A percentile compares a stretch with the other conserved stretches of the same genome.
Conservation (phyloP, 169 alveolate genomes). For the Plasmodium adleri region DNA sequence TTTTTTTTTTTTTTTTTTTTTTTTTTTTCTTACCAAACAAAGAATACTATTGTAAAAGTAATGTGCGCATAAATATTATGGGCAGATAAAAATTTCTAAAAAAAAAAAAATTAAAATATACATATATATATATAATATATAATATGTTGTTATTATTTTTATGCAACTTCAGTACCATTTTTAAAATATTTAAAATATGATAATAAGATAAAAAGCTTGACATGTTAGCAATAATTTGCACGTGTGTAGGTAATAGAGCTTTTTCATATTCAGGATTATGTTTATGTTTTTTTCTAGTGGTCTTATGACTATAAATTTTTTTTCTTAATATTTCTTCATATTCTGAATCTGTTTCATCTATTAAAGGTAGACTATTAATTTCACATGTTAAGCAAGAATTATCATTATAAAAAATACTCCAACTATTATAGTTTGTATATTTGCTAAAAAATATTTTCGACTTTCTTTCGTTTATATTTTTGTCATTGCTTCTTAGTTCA, state of each 20-base stretch:
- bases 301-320: background rate
- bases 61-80: conserved; percentile 37
- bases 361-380: background rate
- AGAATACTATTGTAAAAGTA: conserved; percentile 54
- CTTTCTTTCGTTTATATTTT: background rate
- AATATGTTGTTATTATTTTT: background rate
- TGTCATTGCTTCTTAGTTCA: background rate
- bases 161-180: conserved; percentile 19
- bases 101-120: background rate
- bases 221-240: conserved; percentile 43
- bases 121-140: too few species aligned
- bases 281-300: background rate
- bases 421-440: conserved; percentile 40
- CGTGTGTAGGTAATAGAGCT: conserved; percentile 54
- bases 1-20: background rate
- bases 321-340: background rate
- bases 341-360: background rate
- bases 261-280: conserved; percentile 16
- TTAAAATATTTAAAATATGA: conserved; percentile 46
- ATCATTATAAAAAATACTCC: conserved; percentile 44
- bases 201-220: conserved; percentile 42
- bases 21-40: conserved; percentile 32
- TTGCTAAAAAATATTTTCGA: conserved; percentile 59
- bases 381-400: background rate
- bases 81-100: conserved; percentile 74